Evolutionary conservation across 495 filamentous ascomycete species (phyloP), one percentile per base, ranked within the genome.

Genomic region (Xeromyces bisporus): DNA sequence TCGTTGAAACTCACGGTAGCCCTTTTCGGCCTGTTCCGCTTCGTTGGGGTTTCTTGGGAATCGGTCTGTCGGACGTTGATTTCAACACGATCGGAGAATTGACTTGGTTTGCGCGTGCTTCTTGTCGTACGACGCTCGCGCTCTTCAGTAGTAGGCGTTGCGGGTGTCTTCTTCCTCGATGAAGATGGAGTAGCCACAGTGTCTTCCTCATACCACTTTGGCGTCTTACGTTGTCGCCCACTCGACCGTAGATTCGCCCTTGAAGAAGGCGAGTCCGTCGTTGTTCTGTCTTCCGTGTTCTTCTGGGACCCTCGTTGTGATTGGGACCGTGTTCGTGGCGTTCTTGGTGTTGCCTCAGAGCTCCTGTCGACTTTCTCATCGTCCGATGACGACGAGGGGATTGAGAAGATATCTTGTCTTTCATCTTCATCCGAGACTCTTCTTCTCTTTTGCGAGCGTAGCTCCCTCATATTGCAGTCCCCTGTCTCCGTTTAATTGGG

Each of bases 341-440:
- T 28, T 18, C 33, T 38, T 2, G 32, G 28, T 2, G 37, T 25
- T 11, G 37, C 26, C 4, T 23, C 32, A 6, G 37, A 15, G 4
- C 24, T 28, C 15, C 6, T 11, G 13, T 33, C 17, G n/a, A 31
- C 29, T 15, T 37, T 18, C 29, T 21, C 35, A 17, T 44, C 32
- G 33, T 32, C 39, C 18, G 35, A 15, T 7, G 26, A 15, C n/a
- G 46, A 50, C n/a, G 41, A 46, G 6, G 43, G 41, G 2, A 35
- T 35, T 6, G 46, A 39, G 20, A 32, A 32, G 10, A 35, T 23
- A 12, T 42, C 42, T 55, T 58, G 56, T 14, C 40, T 39, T 11
- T 46, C 35, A 29, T 62, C 56, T 27, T 54, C 58, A 30, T 60
- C 42, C 23, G 55, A 58, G 24, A 62, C 50, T 34, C 49, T 49